A percentile compares a stretch with the other conserved stretches of the same genome.
These are phyloP conservation scores for Akanthomyces lecanii DNA, from an alignment of 2,329 filamentous ascomycete genomes.

Conservation along the genomic window DNA sequence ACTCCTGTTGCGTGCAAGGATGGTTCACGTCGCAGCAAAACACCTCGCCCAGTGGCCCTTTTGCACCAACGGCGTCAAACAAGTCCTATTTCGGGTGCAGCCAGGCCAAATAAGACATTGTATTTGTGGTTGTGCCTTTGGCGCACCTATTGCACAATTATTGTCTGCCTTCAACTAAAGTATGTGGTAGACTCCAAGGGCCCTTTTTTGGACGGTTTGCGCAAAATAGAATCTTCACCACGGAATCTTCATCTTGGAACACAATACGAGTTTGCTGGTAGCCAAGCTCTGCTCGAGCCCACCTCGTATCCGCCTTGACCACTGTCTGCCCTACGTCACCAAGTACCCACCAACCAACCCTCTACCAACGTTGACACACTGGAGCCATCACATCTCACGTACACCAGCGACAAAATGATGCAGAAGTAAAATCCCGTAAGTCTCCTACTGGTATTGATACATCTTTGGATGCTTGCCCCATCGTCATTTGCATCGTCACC, in stretches of 20 bases:
- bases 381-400: not conserved
- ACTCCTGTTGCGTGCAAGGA: too few relatives aligned
- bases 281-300: not conserved
- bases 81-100: too few relatives aligned
- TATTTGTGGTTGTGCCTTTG: too few relatives aligned
- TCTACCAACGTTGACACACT: not conserved
- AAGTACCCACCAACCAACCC: not conserved
- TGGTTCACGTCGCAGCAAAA: too few relatives aligned
- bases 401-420: not conserved
- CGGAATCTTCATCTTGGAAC: not conserved
- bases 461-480: not conserved
- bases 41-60: too few relatives aligned
- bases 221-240: too few relatives aligned
- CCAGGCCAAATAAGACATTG: too few relatives aligned
- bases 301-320: not conserved
- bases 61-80: too few relatives aligned
- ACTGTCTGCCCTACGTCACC: not conserved
- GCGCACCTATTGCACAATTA: not conserved
- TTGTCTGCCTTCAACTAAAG: not conserved
- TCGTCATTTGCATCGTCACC: too few relatives aligned
- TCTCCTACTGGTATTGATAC: not conserved
- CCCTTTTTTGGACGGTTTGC: too few relatives aligned
- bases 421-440: not conserved
- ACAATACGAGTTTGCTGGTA: not conserved
- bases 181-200: not conserved